A percentile compares a stretch with the other conserved stretches of the same genome.
Evolutionary conservation across 768 basidiomycete species (phyloP).

Genomic region (Kwoniella bestiolae): DNA sequence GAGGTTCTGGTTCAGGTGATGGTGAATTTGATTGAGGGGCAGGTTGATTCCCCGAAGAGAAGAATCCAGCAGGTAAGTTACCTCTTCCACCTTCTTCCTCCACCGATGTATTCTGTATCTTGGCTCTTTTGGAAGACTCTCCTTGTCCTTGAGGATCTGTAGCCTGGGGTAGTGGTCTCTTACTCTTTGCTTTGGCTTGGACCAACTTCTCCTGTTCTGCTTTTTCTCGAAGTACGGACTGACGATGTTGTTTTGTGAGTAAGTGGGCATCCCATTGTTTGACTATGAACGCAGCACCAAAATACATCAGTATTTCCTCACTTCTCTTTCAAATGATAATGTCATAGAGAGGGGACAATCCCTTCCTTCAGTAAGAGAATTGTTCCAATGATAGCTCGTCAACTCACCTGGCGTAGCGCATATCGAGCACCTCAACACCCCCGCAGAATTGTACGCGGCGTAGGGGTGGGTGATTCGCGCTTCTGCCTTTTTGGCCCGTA

Average conservation of each 20-base stretch:
- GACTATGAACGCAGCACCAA: slow-evolving; percentile 33
- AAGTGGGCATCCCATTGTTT: slow-evolving; percentile 56
- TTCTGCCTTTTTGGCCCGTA: slow-evolving; percentile 54
- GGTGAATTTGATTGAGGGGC: not conserved
- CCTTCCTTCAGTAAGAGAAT: no score
- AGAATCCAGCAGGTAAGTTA: slow-evolving; percentile 31
- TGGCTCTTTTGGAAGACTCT: slow-evolving; percentile 18
- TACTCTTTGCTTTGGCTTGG: slow-evolving; percentile 24
- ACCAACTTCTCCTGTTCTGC: slow-evolving; percentile 28
- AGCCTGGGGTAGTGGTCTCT: slow-evolving; percentile 26
- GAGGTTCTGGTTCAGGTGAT: not conserved
- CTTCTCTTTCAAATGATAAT: no score
- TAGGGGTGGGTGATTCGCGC: slow-evolving; percentile 51
- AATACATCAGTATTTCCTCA: no score
- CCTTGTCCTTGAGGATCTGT: not conserved
- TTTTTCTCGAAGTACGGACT: slow-evolving; percentile 49
- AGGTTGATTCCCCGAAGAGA: slow-evolving; percentile 18
- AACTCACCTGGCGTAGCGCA: slow-evolving; percentile 52
- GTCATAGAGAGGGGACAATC: not conserved
- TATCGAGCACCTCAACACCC: slow-evolving; percentile 50
- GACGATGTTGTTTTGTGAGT: slow-evolving; percentile 53
- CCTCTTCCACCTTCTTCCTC: slow-evolving; percentile 11
- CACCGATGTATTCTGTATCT: slow-evolving; percentile 9
- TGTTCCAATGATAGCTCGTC: no score
- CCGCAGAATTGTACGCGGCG: slow-evolving; percentile 45